phyloP scores from a whole-genome alignment of 305 asterid species.

The Salvia sclarea region DNA sequence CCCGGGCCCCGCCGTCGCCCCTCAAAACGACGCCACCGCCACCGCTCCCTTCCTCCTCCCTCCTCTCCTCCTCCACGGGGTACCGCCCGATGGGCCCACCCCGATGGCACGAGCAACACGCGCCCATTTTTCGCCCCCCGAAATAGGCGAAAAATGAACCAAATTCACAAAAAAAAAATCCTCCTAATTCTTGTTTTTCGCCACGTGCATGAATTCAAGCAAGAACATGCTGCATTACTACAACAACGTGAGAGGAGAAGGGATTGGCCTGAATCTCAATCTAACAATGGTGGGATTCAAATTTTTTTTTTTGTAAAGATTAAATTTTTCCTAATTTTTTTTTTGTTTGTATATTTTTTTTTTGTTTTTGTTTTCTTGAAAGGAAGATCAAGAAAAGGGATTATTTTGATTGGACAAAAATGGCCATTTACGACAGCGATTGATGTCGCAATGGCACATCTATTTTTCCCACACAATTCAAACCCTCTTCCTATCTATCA shows the following conservation, averaged over 20 bases:
- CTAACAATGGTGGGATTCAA: neutral
- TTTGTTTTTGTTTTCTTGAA: neutral
- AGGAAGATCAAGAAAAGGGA: constrained; percentile 22
- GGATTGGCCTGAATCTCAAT: constrained; percentile 14
- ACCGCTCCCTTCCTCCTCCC: constrained; percentile 35
- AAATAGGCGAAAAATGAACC: constrained; percentile 25
- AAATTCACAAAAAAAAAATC: too few species aligned
- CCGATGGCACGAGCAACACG: constrained; percentile 81
- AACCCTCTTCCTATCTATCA: constrained; percentile 36
- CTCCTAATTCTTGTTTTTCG: too few species aligned
- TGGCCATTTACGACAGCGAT: constrained; percentile 44
- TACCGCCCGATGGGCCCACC: constrained; percentile 41
- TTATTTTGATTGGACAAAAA: constrained; percentile 35
- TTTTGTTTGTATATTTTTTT: neutral
- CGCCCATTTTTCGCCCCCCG: constrained; percentile 65
- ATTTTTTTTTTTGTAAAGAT: neutral
- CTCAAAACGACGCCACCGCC: constrained; percentile 41
- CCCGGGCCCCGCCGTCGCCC: constrained; percentile 71
- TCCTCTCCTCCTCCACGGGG: constrained; percentile 33
- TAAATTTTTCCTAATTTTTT: too few species aligned
- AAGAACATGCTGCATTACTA: constrained; percentile 16
- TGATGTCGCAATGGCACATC: constrained; percentile 45
- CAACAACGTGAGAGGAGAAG: constrained; percentile 14
- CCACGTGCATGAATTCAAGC: constrained; percentile 20
- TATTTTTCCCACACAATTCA: constrained; percentile 28